Evolutionary conservation across 2,329 filamentous ascomycete genomes (phyloP).

Genomic region (Alternaria metachromatica): DNA sequence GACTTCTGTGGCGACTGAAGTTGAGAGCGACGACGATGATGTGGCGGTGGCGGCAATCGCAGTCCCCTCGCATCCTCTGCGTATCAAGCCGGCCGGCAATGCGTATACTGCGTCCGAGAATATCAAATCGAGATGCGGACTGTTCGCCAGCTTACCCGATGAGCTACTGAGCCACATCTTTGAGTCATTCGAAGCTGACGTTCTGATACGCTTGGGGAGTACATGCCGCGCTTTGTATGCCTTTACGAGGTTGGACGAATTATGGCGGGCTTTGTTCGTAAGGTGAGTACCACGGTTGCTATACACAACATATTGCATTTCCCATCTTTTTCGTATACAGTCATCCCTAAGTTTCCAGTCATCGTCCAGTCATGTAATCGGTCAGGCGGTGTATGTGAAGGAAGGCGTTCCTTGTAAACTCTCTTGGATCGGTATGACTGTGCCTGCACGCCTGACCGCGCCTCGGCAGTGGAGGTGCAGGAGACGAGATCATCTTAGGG

Average conservation of each 20-base stretch:
- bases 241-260: slow-evolving; percentile 80
- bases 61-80: slow-evolving; percentile 80
- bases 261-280: slow-evolving; percentile 87
- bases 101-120: slow-evolving; percentile 70
- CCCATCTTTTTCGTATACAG: slow-evolving; percentile 4
- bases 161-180: slow-evolving; percentile 78
- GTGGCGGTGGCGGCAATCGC: slow-evolving; percentile 58
- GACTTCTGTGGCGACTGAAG: slow-evolving; percentile 28
- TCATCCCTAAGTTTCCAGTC: slow-evolving; percentile 2
- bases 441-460: slow-evolving; percentile 1
- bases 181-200: slow-evolving; percentile 72
- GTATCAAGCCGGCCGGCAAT: slow-evolving; percentile 87
- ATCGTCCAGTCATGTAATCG: not conserved
- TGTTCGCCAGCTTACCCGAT: slow-evolving; percentile 75
- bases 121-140: slow-evolving; percentile 70
- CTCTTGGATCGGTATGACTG: slow-evolving; percentile 8
- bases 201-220: slow-evolving; percentile 70
- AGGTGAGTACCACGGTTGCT: slow-evolving; percentile 67
- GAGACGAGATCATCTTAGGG: not conserved
- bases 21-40: slow-evolving; percentile 35
- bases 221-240: slow-evolving; percentile 89
- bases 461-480: not conserved
- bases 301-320: slow-evolving; percentile 1
- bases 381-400: slow-evolving; percentile 1
- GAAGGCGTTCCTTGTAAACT: slow-evolving; percentile 1